Conservation (phyloP, 768 basidiomycete genomes). For the Epithele typhae region DNA sequence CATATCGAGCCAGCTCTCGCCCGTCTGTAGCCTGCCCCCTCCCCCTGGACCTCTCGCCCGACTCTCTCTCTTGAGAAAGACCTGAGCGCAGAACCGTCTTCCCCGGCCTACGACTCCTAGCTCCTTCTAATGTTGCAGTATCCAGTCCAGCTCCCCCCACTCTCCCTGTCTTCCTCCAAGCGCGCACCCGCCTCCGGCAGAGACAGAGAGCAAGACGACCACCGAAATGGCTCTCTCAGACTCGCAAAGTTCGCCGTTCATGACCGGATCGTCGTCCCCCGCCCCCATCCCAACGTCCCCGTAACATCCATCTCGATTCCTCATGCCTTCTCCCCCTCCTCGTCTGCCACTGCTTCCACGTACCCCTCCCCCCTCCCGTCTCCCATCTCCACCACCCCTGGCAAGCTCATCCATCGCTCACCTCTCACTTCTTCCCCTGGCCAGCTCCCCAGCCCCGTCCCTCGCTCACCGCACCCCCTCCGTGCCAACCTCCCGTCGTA, state of each 20-base stretch:
- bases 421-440: constrained; percentile 22
- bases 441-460: constrained; percentile 20
- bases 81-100: constrained; percentile 15
- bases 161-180: constrained; percentile 31
- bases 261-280: constrained; percentile 19
- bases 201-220: constrained; percentile 16
- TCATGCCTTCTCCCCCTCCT: constrained; percentile 26
- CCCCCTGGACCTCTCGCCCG: constrained; percentile 21
- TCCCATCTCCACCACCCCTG: constrained; percentile 21
- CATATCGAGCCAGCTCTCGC: constrained; percentile 20
- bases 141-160: constrained; percentile 29
- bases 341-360: constrained; percentile 28
- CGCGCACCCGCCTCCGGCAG: constrained; percentile 17
- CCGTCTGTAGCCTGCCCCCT: constrained; percentile 15
- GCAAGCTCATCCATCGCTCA: constrained; percentile 20
- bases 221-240: constrained; percentile 16
- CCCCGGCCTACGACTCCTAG: constrained; percentile 13
- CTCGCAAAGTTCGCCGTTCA: constrained; percentile 19
- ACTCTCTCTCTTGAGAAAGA: constrained; percentile 23
- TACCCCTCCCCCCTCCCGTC: constrained; percentile 32
- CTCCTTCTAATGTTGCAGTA: constrained; percentile 32
- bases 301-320: constrained; percentile 29
- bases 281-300: constrained; percentile 14
- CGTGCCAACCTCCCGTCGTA: constrained; percentile 13
- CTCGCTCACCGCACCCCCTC: constrained; percentile 19